Conservation (phyloP, 2,329 filamentous ascomycete genomes). For the Cryphonectria parasitica region DNA sequence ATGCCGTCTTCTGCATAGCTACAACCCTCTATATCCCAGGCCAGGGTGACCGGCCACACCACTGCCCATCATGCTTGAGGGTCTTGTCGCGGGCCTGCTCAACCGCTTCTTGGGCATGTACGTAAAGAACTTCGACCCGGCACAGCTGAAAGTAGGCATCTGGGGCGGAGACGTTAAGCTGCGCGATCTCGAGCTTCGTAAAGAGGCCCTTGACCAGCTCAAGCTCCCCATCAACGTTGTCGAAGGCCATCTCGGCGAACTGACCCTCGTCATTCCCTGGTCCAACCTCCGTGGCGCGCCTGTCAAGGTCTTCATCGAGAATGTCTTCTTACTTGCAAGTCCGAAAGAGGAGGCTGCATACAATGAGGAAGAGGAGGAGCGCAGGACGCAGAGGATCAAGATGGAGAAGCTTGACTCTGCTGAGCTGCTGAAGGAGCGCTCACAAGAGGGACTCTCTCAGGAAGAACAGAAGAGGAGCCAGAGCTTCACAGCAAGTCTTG, state of each 20-base stretch:
- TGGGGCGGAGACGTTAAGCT: constrained; percentile 99
- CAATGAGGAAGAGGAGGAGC: constrained; percentile 89
- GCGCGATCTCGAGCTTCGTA: constrained; percentile 85
- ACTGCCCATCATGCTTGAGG: constrained; percentile 83
- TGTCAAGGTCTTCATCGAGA: constrained; percentile 92
- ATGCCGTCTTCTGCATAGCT: constrained; percentile 23
- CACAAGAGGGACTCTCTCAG: constrained; percentile 87
- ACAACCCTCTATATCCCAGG: constrained; percentile 47
- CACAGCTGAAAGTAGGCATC: constrained; percentile 97
- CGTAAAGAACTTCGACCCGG: constrained; percentile 98
- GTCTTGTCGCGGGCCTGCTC: constrained; percentile 92
- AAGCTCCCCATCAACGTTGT: constrained; percentile 96
- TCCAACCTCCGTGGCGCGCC: constrained; percentile 94
- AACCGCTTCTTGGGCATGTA: constrained; percentile 99
- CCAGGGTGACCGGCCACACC: constrained; percentile 71
- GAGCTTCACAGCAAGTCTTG: constrained; percentile 92
- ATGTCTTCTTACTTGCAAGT: constrained; percentile 93
- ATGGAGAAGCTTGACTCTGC: constrained; percentile 98
- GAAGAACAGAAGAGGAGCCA: constrained; percentile 98
- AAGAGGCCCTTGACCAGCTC: constrained; percentile 95
- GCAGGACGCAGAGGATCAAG: constrained; percentile 86
- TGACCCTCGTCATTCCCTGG: constrained; percentile 95
- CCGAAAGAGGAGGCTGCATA: constrained; percentile 95
- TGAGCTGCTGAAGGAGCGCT: constrained; percentile 89
- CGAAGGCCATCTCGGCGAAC: constrained; percentile 88